A percentile compares a stretch with the other conserved stretches of the same genome.
Evolutionary conservation across 371 early-diverging fungal species (phyloP).

Genomic region (Rhizopus microsporus): DNA sequence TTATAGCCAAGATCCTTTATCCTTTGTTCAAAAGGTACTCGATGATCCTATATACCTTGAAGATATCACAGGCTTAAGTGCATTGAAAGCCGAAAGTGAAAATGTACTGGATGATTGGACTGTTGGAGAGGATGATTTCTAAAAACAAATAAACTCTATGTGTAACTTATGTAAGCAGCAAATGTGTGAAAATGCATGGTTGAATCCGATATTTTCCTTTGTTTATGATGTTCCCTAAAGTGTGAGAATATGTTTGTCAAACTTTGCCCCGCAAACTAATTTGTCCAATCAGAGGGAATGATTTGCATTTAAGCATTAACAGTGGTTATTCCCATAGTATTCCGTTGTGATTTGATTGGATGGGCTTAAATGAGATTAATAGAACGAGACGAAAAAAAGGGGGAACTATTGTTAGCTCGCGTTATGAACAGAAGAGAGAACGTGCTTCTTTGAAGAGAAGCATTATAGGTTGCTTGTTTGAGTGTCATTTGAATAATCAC

Average conservation of each 20-base stretch:
- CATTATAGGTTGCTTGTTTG: too few relatives aligned
- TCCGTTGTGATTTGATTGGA: too few relatives aligned
- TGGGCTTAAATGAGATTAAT: too few relatives aligned
- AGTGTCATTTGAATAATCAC: too few relatives aligned
- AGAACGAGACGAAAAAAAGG: too few relatives aligned
- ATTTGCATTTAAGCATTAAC: too few relatives aligned
- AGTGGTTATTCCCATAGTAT: too few relatives aligned
- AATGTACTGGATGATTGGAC: slow-evolving; percentile 64
- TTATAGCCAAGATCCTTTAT: slow-evolving; percentile 65
- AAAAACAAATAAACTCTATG: background rate
- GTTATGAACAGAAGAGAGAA: too few relatives aligned
- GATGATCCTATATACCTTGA: slow-evolving; percentile 77
- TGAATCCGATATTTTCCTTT: background rate
- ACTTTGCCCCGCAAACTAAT: background rate
- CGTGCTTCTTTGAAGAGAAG: too few relatives aligned
- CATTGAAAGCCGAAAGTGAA: slow-evolving; percentile 76
- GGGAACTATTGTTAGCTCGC: too few relatives aligned
- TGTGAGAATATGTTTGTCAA: background rate
- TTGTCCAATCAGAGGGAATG: too few relatives aligned
- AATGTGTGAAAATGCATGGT: background rate
- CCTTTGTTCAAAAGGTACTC: slow-evolving; percentile 75
- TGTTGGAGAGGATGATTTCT: slow-evolving; percentile 52
- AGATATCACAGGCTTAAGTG: slow-evolving; percentile 78
- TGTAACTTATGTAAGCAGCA: too few relatives aligned
- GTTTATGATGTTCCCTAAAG: background rate